phyloP scores from a whole-genome alignment of 208 protist genomes.

The Porcisia deanei region DNA sequence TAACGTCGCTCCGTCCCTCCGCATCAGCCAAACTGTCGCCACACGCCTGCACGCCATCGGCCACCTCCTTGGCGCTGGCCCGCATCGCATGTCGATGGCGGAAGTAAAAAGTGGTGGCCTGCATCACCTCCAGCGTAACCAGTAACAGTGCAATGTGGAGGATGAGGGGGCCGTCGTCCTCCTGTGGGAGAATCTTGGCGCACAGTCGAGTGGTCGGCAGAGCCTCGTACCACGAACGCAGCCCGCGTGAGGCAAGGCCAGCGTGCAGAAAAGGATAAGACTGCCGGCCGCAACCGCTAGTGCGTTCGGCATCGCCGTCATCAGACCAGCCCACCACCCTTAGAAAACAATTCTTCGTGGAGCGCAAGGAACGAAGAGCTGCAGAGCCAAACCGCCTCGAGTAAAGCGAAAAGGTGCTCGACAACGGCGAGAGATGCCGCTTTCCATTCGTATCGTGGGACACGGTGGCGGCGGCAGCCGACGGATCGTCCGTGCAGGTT shows the following conservation, averaged over 20 bases:
- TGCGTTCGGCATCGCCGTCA: background rate
- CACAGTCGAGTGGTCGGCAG: constrained; percentile 26
- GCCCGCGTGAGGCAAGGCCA: background rate
- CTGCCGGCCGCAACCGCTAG: background rate
- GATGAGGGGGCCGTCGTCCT: constrained; percentile 25
- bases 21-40: constrained; percentile 13
- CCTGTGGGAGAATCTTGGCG: constrained; percentile 15
- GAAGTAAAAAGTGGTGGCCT: constrained; percentile 22
- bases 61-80: constrained; percentile 6
- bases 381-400: background rate
- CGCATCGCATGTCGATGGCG: constrained; percentile 18
- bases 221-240: constrained; percentile 9
- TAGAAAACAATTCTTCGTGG: background rate
- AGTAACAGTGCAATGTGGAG: constrained; percentile 29
- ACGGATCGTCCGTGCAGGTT: background rate
- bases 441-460: background rate
- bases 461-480: background rate
- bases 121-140: constrained; percentile 9
- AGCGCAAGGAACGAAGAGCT: background rate
- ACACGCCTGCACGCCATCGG: background rate
- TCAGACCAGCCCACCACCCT: background rate
- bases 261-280: background rate
- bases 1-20: background rate
- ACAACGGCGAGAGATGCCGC: background rate
- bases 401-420: background rate